These are phyloP conservation scores for Zymoseptoria tritici DNA, from an alignment of 2,329 filamentous ascomycete species.

Conservation along the genomic window DNA sequence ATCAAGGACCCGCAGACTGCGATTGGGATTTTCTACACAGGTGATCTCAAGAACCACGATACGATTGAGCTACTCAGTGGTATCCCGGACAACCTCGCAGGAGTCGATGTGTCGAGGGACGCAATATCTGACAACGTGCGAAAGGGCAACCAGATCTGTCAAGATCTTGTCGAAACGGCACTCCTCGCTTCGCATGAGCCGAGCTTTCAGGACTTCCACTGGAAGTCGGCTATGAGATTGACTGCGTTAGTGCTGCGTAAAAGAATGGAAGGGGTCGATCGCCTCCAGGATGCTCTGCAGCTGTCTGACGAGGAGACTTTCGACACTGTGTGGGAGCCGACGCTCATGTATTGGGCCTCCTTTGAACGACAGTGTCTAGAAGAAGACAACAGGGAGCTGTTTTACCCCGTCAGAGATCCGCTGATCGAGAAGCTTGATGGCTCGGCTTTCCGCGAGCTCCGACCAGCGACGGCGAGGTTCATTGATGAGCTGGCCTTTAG, in stretches of 20 bases:
- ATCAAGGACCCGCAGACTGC: constrained; percentile 31
- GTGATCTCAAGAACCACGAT: constrained; percentile 18
- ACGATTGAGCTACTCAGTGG: constrained; percentile 6
- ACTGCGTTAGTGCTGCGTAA: constrained; percentile 7
- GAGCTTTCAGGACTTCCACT: constrained; percentile 21
- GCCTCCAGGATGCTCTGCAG: constrained; percentile 11
- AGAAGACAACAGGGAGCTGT: constrained; percentile 13
- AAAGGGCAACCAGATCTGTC: constrained; percentile 26
- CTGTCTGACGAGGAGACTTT: constrained; percentile 16
- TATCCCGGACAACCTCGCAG: background rate
- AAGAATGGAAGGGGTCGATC: constrained; percentile 9
- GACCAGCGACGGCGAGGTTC: constrained; percentile 26
- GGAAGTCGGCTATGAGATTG: constrained; percentile 6
- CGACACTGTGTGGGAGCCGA: constrained; percentile 23
- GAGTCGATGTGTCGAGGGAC: background rate
- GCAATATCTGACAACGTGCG: constrained; percentile 10
- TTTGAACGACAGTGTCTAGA: constrained; percentile 18
- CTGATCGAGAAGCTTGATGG: background rate
- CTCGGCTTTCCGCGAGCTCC: constrained; percentile 1
- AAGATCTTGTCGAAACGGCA: constrained; percentile 25
- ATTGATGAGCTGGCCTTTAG: constrained; percentile 30
- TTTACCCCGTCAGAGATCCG: constrained; percentile 7
- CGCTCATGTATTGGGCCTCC: constrained; percentile 13
- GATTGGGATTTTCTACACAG: constrained; percentile 19
- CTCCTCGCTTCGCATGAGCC: constrained; percentile 28